Percentiles rank a stretch among this genome's conserved stretches.
Conservation (phyloP, 306 rosid genomes). For the Cotoneaster glaucophyllus region DNA sequence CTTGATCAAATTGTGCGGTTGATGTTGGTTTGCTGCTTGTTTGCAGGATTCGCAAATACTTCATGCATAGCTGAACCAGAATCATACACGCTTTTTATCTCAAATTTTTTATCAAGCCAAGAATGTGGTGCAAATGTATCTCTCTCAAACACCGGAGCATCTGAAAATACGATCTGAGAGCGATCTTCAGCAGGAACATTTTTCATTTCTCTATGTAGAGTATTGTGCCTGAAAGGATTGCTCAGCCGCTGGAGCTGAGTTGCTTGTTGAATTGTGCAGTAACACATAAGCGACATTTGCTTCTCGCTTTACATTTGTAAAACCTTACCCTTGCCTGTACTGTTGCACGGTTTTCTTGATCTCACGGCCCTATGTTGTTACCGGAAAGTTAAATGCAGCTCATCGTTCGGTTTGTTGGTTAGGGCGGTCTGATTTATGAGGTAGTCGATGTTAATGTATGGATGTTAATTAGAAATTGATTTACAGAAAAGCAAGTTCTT, state of each 20-base stretch:
- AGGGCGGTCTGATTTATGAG: background rate
- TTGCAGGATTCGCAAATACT: slow-evolving; percentile 30
- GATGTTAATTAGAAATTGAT: no score
- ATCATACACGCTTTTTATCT: background rate
- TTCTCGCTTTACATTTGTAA: background rate
- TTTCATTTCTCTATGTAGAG: background rate
- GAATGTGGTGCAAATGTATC: background rate
- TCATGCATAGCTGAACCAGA: slow-evolving; percentile 13
- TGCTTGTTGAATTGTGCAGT: background rate
- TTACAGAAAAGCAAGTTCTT: no score
- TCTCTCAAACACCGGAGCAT: background rate
- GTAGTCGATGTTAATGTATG: background rate
- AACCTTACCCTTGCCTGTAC: background rate
- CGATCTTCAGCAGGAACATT: background rate
- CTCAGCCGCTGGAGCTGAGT: background rate
- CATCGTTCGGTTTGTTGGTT: background rate
- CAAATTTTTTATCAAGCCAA: background rate
- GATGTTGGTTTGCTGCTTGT: slow-evolving; percentile 4
- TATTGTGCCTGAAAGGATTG: background rate
- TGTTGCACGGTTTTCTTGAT: background rate
- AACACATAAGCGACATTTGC: background rate
- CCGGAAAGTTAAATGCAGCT: background rate
- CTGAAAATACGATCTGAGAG: background rate
- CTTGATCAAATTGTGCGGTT: slow-evolving; percentile 6
- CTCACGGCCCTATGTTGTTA: background rate